Evolutionary conservation across 2,329 filamentous ascomycete genomes (phyloP), one percentile per base, ranked within the genome.

Genomic region (Emergomyces orientalis): DNA sequence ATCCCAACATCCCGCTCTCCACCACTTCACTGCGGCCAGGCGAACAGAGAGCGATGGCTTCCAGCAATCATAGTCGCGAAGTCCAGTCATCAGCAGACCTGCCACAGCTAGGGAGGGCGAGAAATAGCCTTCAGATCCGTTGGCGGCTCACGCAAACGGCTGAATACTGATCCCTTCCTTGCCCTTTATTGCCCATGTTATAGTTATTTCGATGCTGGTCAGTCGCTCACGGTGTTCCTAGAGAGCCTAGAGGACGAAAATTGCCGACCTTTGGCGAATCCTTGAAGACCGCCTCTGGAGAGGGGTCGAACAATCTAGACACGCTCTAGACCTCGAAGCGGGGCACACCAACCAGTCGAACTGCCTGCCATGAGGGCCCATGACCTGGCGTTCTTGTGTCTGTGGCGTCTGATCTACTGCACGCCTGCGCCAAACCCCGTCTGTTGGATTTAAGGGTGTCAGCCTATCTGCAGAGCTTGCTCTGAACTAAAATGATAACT

Each of bases 341-440:
- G 59, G 59, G 59, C 30, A 30, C n/a, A n/a, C n/a, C 14, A 17
- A 32, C 32, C 14, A 13, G 41, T 30, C 43, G 27, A 25, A 30
- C 58, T 32, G 17, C 58, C 27, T 22, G 58, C 43, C 41, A 51
- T 47, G 27, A 19, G 8, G 22, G 19, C 14, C 58, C 41, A 60
- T 47, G 58, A 37, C 47, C 49, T 61, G 59, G 59, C 37, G 55
- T 41, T 43, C 55, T 58, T 3, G 11, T 30, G 25, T 43, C 37
- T 27, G 59, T 39, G 45, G 59, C 59, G 45, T 22, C 34, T 49
- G 49, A 61, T 61, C 59, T 54, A 61, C 45, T 61, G 59, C 59
- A 55, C 59, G 32, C 59, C 47, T 61, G 59, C 49, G 59, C 59
- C 59, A 61, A 61, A 61, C 59, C 59, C 49, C 59, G 59, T 61